These are phyloP conservation scores for Cyclotella atomus DNA, from an alignment of 108 stramenopile genomes.

Conservation along the genomic window DNA sequence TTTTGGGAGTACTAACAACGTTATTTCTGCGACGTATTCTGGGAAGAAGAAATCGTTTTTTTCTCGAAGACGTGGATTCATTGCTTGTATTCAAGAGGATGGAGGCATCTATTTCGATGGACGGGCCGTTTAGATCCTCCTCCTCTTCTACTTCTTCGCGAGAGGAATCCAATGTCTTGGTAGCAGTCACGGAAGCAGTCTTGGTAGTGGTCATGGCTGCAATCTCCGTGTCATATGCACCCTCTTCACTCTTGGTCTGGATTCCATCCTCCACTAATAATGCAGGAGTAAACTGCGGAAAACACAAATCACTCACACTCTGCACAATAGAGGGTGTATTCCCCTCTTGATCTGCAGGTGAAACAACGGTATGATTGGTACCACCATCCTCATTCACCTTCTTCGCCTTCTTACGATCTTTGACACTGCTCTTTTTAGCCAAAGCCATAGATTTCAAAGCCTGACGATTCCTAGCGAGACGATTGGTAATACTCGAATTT, in stretches of 20 bases:
- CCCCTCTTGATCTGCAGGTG: background rate
- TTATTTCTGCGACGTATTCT: background rate
- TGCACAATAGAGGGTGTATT: background rate
- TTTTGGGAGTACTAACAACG: background rate
- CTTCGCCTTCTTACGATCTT: background rate
- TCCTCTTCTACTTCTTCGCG: no score
- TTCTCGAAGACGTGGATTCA: background rate
- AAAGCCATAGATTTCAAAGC: background rate
- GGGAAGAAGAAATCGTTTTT: constrained; percentile 4
- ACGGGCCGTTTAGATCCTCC: background rate
- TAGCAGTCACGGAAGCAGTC: no score
- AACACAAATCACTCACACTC: constrained; percentile 2
- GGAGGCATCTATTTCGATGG: background rate
- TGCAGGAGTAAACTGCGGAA: background rate
- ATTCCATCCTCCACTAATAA: background rate
- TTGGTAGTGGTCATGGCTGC: no score
- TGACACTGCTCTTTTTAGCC: background rate
- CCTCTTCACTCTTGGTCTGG: no score
- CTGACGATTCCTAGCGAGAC: background rate
- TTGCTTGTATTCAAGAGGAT: background rate
- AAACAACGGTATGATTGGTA: no score
- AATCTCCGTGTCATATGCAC: no score
- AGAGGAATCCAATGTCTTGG: no score
- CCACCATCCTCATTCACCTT: no score
- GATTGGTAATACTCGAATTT: background rate